phyloP scores from a whole-genome alignment of 306 rosid species.

The Vicia villosa region DNA sequence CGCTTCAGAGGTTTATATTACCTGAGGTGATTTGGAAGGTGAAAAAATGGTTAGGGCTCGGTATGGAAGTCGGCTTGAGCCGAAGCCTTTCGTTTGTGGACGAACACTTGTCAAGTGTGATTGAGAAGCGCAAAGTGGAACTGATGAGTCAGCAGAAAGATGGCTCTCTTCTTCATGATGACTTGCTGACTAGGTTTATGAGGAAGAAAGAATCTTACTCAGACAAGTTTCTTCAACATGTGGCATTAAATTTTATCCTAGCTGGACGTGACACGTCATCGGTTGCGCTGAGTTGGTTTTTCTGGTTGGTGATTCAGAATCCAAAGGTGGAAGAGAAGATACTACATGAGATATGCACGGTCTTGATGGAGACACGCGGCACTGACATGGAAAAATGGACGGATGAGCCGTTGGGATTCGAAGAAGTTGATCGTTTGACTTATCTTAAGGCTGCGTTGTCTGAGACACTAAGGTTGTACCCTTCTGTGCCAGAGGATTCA shows the following conservation, averaged over 20 bases:
- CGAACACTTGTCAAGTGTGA: conserved; percentile 71
- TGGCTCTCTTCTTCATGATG: conserved; percentile 68
- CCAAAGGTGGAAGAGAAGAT: conserved; percentile 67
- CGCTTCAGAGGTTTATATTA: conserved; percentile 78
- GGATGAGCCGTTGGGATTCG: conserved; percentile 69
- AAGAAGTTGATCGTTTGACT: conserved; percentile 75
- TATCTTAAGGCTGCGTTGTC: conserved; percentile 79
- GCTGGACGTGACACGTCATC: conserved; percentile 99
- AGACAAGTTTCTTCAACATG: conserved; percentile 69
- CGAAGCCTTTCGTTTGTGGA: conserved; percentile 71
- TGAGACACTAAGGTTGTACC: conserved; percentile 79
- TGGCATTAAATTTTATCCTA: conserved; percentile 89
- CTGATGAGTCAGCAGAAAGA: conserved; percentile 61
- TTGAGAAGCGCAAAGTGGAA: conserved; percentile 79
- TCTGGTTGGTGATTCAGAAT: conserved; percentile 71
- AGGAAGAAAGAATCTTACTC: conserved; percentile 79
- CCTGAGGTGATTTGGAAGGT: conserved; percentile 77
- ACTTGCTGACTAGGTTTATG: conserved; percentile 83
- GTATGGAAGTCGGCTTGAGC: conserved; percentile 87
- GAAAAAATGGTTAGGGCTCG: conserved; percentile 87
- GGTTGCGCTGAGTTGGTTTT: conserved; percentile 78
- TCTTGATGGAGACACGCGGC: conserved; percentile 74
- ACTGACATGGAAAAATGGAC: conserved; percentile 49
- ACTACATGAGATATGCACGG: conserved; percentile 56
- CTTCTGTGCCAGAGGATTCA: conserved; percentile 89